phyloP scores from a whole-genome alignment of 192 early-diverging fungal species.

The Mortierella hygrophila region DNA sequence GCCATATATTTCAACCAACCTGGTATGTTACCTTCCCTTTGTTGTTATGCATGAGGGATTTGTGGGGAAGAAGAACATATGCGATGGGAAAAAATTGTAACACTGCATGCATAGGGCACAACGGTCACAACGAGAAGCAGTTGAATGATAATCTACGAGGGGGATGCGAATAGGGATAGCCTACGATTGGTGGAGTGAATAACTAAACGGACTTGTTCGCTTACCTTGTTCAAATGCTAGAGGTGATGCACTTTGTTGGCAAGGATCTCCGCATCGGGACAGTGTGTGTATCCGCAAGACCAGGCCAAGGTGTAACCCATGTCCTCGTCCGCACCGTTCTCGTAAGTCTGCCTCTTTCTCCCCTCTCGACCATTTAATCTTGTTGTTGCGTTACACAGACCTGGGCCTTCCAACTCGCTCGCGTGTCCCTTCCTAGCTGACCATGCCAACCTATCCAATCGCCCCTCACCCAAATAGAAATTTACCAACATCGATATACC shows the following conservation, averaged over 20 bases:
- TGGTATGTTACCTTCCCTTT: slow-evolving; percentile 1
- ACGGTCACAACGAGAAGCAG: neutral
- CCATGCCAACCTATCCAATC: neutral
- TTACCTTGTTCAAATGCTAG: neutral
- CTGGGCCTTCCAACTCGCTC: neutral
- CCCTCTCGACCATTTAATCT: neutral
- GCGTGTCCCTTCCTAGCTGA: too few relatives aligned
- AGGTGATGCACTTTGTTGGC: slow-evolving; percentile 23
- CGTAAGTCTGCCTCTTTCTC: slow-evolving; percentile 12
- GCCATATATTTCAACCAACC: slow-evolving; percentile 28
- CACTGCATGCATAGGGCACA: neutral
- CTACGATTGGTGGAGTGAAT: neutral
- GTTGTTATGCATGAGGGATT: neutral
- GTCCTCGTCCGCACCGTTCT: slow-evolving; percentile 42
- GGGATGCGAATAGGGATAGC: neutral
- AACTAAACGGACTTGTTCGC: neutral
- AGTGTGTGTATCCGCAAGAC: slow-evolving; percentile 25
- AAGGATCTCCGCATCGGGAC: slow-evolving; percentile 44
- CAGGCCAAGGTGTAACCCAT: slow-evolving; percentile 17
- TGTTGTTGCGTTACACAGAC: neutral
- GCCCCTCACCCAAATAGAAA: neutral
- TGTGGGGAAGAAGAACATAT: neutral
- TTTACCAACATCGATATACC: slow-evolving; percentile 29
- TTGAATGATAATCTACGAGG: neutral
- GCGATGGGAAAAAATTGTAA: too few relatives aligned